Percentiles rank a stretch among this genome's conserved stretches.
phyloP scores from a whole-genome alignment of 2,329 filamentous ascomycete species.

The Grosmannia serpens region DNA sequence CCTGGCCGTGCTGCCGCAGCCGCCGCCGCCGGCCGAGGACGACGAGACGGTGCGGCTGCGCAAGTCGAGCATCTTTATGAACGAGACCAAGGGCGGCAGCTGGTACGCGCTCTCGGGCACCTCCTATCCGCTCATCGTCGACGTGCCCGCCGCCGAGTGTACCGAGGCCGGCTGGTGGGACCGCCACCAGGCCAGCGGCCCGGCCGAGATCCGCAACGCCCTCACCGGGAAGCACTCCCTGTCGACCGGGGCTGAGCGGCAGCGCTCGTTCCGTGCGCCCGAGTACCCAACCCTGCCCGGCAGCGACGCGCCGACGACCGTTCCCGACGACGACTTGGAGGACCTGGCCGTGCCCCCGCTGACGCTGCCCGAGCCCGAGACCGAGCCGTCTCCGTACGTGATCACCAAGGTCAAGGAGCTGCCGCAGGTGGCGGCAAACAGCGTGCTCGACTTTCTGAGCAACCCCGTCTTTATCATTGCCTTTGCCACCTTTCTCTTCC shows the following conservation, averaged over 20 bases:
- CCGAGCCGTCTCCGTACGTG: constrained; percentile 28
- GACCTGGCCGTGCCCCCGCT: background rate
- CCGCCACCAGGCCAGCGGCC: constrained; percentile 12
- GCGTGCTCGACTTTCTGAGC: constrained; percentile 41
- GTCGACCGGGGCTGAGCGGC: background rate
- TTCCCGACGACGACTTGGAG: background rate
- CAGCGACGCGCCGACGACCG: background rate
- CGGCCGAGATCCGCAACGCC: constrained; percentile 43
- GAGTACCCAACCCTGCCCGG: constrained; percentile 5
- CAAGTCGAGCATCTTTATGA: constrained; percentile 65
- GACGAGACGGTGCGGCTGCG: constrained; percentile 39
- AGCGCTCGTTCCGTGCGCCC: background rate
- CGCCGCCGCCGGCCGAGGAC: constrained; percentile 49
- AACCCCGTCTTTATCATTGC: constrained; percentile 41
- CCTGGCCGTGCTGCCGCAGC: constrained; percentile 78
- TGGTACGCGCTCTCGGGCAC: constrained; percentile 91
- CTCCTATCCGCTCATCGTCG: constrained; percentile 68
- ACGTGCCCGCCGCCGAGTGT: constrained; percentile 11
- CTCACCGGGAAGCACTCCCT: constrained; percentile 63
- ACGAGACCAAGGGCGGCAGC: constrained; percentile 72
- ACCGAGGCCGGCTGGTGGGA: constrained; percentile 14
- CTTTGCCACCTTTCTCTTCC: constrained; percentile 30
- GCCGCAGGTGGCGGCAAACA: constrained; percentile 36
- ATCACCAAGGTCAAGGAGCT: constrained; percentile 39
- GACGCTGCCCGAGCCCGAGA: constrained; percentile 10